Evolutionary conservation across 2,329 filamentous ascomycete genomes (phyloP).

Genomic region (Sporothrix sp.): DNA sequence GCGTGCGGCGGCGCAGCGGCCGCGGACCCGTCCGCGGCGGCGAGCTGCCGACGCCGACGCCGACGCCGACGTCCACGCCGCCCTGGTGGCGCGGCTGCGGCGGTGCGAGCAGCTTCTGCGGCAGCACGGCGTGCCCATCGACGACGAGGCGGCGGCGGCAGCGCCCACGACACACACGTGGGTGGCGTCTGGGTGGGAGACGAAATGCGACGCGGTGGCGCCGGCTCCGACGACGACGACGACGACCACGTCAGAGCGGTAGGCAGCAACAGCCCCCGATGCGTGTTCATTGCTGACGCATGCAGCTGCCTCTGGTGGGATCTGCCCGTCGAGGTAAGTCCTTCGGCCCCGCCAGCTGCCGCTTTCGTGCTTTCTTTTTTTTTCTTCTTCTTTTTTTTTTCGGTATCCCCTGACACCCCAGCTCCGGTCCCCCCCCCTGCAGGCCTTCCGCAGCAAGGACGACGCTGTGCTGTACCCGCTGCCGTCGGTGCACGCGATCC

Average conservation of each 20-base stretch:
- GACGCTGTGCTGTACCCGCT: conserved; percentile 40
- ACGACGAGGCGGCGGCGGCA: conserved; percentile 23
- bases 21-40: conserved; percentile 50
- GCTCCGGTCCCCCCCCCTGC: background rate
- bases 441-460: background rate
- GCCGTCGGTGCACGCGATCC: conserved; percentile 21
- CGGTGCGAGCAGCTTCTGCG: conserved; percentile 47
- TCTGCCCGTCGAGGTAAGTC: background rate
- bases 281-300: too few species aligned
- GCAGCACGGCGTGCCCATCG: conserved; percentile 12
- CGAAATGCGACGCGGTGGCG: conserved; percentile 44
- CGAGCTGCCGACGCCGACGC: conserved; percentile 50
- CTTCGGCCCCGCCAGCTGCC: background rate
- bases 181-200: conserved; percentile 40
- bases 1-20: conserved; percentile 31
- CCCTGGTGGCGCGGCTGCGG: conserved; percentile 48
- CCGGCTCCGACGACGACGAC: conserved; percentile 44
- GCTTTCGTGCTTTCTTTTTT: too few species aligned
- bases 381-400: too few species aligned
- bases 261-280: background rate
- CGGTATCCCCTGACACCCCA: background rate
- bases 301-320: background rate
- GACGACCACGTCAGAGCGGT: conserved; percentile 23
- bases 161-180: too few species aligned
- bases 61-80: too few species aligned